Conservation (phyloP, 1,284 basidiomycete species). For the Schizophyllum commune region DNA sequence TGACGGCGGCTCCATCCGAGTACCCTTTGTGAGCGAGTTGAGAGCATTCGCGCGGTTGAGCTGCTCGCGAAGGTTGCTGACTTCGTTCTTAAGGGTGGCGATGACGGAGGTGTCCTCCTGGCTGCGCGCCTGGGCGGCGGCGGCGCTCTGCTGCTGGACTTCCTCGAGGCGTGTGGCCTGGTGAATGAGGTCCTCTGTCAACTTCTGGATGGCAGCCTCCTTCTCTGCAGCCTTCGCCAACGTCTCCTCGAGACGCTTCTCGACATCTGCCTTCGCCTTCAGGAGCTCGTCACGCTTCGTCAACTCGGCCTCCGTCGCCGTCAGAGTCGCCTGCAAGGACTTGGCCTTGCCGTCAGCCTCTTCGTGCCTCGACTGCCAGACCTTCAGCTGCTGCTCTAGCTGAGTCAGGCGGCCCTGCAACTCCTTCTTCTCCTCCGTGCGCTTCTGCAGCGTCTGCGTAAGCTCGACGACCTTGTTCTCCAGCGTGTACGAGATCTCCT, state of each 20-base stretch:
- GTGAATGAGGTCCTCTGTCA: constrained; percentile 70
- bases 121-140: constrained; percentile 51
- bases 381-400: constrained; percentile 80
- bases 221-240: constrained; percentile 73
- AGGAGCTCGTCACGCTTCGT: constrained; percentile 75
- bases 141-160: constrained; percentile 65
- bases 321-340: constrained; percentile 66
- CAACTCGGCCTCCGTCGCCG: constrained; percentile 68
- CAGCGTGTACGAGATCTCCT: constrained; percentile 96
- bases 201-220: constrained; percentile 75
- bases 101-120: constrained; percentile 84
- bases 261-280: constrained; percentile 73
- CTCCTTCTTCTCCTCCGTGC: constrained; percentile 89
- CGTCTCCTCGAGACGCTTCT: constrained; percentile 76
- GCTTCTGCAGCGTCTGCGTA: constrained; percentile 90
- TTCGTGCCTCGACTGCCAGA: constrained; percentile 84
- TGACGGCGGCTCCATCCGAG: constrained; percentile 69
- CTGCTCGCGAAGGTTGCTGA: constrained; percentile 88
- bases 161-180: constrained; percentile 72
- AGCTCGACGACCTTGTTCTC: constrained; percentile 99
- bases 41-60: constrained; percentile 91
- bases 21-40: constrained; percentile 70
- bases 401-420: constrained; percentile 69
- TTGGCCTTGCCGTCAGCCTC: constrained; percentile 80
- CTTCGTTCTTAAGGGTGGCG: constrained; percentile 84